Base-by-base conservation (phyloP, 2,329 filamentous ascomycete genomes). In the Phialophora tarda region DNA sequence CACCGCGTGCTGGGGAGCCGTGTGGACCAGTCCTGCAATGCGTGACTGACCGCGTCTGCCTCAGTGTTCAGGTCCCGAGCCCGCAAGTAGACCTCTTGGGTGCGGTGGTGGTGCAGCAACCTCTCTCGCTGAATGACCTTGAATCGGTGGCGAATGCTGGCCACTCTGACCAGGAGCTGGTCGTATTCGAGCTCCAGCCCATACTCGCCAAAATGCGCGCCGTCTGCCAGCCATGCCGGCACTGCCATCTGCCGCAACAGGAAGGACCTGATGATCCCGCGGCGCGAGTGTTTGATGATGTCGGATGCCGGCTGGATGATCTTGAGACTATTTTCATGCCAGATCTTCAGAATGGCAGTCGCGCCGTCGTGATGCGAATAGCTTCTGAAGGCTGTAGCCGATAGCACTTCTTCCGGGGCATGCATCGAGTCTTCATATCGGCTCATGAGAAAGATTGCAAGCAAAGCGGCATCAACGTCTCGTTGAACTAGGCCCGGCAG, bases 341-440 rank as follows among this genome's bases (percentile, higher is more conserved):
- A 77, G 17, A 70, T 47, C 54, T 74, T 75, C 54, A 77, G 53
- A 30, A 77, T 70, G 10, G 73, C 73, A 51, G 74, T 57, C 10
- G 73, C 74, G 17, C 75, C 75, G 68, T 74, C 71, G 64, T 76
- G 72, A 69, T 77, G 75, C 17, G 74, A 82, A 65, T 81, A 82
- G n/a, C 77, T 69, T 28, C 21, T 51, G 26, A 59, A 24, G 14
- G 55, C n/a, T 14, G 11, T 50, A 28, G 30, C n/a, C 4, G 34
- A 23, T 12, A 38, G 17, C 26, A 32, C 34, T 41, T 59, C 32
- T 6, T 23, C 17, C 2, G 41, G 23, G 4, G 26, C 53, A 26
- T 68, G 56, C 12, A 65, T 59, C 14, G 66, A 47, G 32, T 67
- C 67, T 56, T 74, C 73, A 44, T 72, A 74, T 6, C 69, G 69